Conservation (phyloP, 2,329 filamentous ascomycete genomes). For the Parasarocladium wereldwijsianum region DNA sequence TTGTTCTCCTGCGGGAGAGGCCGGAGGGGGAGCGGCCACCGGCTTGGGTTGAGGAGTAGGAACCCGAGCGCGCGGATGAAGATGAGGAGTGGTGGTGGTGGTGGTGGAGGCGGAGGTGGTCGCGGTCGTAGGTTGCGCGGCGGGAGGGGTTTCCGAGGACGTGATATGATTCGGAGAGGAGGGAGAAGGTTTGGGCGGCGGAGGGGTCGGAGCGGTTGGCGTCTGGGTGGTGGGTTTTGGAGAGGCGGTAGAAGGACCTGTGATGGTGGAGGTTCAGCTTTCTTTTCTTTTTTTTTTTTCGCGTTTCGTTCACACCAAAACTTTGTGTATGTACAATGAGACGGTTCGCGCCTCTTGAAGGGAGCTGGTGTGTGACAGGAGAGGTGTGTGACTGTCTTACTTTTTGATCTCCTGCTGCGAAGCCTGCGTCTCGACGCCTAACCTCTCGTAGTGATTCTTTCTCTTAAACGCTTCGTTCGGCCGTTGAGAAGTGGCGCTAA, state of each 20-base stretch:
- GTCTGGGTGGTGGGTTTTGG: constrained; percentile 86
- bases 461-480: constrained; percentile 4
- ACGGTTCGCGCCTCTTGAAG: too few species aligned
- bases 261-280: neutral
- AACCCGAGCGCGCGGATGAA: constrained; percentile 20
- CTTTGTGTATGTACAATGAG: too few species aligned
- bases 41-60: constrained; percentile 42
- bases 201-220: constrained; percentile 63
- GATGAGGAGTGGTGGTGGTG: constrained; percentile 16
- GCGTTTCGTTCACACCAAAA: neutral
- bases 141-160: constrained; percentile 59
- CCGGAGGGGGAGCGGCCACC: constrained; percentile 70
- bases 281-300: neutral
- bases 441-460: constrained; percentile 66
- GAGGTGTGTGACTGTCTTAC: constrained; percentile 28
- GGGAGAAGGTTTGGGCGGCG: constrained; percentile 63
- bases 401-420: constrained; percentile 72
- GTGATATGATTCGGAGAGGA: constrained; percentile 72
- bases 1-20: constrained; percentile 57
- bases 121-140: constrained; percentile 68
- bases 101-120: constrained; percentile 33
- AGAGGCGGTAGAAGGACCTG: constrained; percentile 76
- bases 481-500: constrained; percentile 13
- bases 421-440: constrained; percentile 58
- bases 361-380: constrained; percentile 4